phyloP scores from a whole-genome alignment of 805 yeast genomes.

The Yarrowia sp. region DNA sequence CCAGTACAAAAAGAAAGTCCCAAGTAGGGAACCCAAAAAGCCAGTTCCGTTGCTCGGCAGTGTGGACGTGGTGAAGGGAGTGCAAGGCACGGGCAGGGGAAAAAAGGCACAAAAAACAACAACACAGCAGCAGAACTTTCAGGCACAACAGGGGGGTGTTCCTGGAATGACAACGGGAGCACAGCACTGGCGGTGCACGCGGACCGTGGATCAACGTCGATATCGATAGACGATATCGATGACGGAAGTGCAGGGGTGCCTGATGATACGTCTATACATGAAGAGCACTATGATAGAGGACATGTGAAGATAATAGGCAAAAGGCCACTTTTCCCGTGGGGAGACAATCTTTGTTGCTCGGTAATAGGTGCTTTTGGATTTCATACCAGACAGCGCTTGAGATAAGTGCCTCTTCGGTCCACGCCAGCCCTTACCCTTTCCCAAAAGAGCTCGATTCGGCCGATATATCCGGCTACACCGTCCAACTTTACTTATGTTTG shows the following conservation, averaged over 20 bases:
- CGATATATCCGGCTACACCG: conserved; percentile 8
- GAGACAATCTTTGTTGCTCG: conserved; percentile 14
- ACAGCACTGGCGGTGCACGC: conserved; percentile 2
- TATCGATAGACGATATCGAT: not conserved
- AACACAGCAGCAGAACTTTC: conserved; percentile 1
- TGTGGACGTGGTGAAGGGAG: conserved; percentile 6
- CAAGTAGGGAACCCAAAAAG: not conserved
- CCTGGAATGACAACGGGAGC: conserved; percentile 17
- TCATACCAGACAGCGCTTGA: not conserved
- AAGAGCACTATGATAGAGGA: not conserved
- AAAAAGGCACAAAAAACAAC: not conserved
- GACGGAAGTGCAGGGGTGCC: not conserved
- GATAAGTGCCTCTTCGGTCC: conserved; percentile 1
- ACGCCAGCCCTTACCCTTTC: conserved; percentile 3
- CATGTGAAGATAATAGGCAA: conserved; percentile 7
- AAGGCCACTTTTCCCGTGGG: not conserved
- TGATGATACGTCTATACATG: not conserved
- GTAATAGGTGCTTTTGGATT: not conserved
- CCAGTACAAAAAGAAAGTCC: conserved; percentile 7
- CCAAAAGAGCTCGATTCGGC: not conserved
- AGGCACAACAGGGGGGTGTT: conserved; percentile 22
- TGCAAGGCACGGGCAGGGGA: conserved; percentile 26
- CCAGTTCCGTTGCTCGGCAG: conserved; percentile 22
- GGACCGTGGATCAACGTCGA: conserved; percentile 2
- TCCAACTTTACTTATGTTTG: not conserved